phyloP scores from a whole-genome alignment of 2,329 filamentous ascomycete genomes.

The Diplodia sapinea region DNA sequence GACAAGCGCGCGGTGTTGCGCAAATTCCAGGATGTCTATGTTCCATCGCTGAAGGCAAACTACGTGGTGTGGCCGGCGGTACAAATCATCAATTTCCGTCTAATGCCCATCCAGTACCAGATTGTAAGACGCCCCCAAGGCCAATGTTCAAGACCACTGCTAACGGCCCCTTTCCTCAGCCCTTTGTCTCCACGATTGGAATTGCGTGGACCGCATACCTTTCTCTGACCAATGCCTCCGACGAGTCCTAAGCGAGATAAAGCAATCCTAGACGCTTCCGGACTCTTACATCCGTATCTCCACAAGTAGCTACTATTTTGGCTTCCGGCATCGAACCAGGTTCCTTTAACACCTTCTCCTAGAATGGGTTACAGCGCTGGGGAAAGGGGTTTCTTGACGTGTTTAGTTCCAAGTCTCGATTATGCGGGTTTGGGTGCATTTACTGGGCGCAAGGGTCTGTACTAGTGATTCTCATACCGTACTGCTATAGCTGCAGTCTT shows the following conservation, averaged over 20 bases:
- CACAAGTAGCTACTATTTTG: neutral
- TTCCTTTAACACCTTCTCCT: neutral
- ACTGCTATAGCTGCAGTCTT: neutral
- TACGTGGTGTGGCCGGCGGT: conserved; percentile 94
- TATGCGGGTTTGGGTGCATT: conserved; percentile 20
- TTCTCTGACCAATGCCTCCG: conserved; percentile 85
- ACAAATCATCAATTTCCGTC: conserved; percentile 93
- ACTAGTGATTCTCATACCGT: neutral
- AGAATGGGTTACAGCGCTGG: neutral
- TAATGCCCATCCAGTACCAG: conserved; percentile 95
- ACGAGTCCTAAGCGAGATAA: conserved; percentile 58
- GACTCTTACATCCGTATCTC: conserved; percentile 5
- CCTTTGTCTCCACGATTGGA: conserved; percentile 93
- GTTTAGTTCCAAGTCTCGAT: neutral
- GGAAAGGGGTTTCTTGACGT: neutral
- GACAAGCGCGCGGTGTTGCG: conserved; percentile 76
- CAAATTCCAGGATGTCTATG: conserved; percentile 92
- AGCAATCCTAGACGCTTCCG: conserved; percentile 11
- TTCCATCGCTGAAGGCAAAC: conserved; percentile 94
- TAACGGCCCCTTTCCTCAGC: conserved; percentile 58
- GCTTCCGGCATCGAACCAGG: neutral
- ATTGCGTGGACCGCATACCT: conserved; percentile 98
- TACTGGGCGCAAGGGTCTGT: conserved; percentile 22
- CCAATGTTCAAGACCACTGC: conserved; percentile 16
- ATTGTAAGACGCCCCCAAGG: conserved; percentile 65